Evolutionary conservation across 2,329 filamentous ascomycete genomes (phyloP).

Genomic region (Ceratocystis huliohia): DNA sequence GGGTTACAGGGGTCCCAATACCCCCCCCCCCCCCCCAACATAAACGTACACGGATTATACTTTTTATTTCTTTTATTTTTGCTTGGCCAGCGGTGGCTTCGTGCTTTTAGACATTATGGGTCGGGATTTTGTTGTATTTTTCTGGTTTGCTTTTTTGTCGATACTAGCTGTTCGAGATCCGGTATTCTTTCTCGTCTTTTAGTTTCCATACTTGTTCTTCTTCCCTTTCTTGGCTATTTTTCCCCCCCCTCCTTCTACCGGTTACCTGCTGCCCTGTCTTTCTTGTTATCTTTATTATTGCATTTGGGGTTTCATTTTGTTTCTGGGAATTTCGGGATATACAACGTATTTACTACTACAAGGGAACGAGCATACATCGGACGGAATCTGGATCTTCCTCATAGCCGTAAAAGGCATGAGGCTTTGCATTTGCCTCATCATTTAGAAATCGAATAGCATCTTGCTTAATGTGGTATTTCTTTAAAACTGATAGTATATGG

Average conservation of each 20-base stretch:
- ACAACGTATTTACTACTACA: conserved; percentile 8
- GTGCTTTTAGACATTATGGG: conserved; percentile 2
- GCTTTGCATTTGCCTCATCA: conserved; percentile 17
- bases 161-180: not conserved
- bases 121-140: not conserved
- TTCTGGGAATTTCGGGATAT: conserved; percentile 2
- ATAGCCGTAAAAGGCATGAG: conserved; percentile 12
- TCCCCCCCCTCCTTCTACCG: not conserved
- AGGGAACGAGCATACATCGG: conserved; percentile 12
- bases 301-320: conserved; percentile 27
- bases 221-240: conserved; percentile 4
- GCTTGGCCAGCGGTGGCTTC: conserved; percentile 3
- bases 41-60: conserved; percentile 2
- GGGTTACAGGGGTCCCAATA: not conserved
- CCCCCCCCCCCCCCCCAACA: not conserved
- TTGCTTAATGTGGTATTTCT: not conserved
- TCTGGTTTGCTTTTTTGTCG: not conserved
- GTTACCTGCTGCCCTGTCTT: conserved; percentile 22
- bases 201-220: not conserved
- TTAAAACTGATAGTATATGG: not conserved
- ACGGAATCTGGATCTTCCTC: conserved; percentile 16
- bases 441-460: conserved; percentile 3
- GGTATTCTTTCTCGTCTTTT: conserved; percentile 2
- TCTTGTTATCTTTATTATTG: conserved; percentile 26
- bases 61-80: not conserved